Percentiles rank a stretch among this genome's conserved stretches.
Evolutionary conservation across 257 asterid genomes (phyloP).

Genomic region (Ligustrum vulgare): DNA sequence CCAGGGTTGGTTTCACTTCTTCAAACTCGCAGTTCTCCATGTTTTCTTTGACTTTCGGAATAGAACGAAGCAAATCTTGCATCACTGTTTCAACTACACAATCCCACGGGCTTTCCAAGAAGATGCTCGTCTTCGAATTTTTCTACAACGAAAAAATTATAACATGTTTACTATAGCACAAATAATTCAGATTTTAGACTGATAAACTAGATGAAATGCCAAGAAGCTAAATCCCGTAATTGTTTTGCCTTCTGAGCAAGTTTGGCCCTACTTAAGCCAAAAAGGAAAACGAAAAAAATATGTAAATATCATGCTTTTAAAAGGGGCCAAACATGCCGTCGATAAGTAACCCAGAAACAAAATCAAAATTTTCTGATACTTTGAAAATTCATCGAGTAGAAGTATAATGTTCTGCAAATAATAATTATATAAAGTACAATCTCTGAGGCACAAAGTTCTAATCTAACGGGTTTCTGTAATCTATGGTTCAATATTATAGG

Average conservation of each 20-base stretch:
- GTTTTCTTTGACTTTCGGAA: slow-evolving; percentile 33
- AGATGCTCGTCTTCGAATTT: slow-evolving; percentile 19
- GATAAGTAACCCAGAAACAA: background rate
- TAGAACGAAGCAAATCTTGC: slow-evolving; percentile 39
- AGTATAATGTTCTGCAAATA: background rate
- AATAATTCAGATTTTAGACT: slow-evolving; percentile 3
- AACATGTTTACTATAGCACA: background rate
- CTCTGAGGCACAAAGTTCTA: background rate
- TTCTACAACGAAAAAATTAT: slow-evolving; percentile 22
- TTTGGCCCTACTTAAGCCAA: background rate
- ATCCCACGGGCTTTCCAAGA: slow-evolving; percentile 37
- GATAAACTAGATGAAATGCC: background rate
- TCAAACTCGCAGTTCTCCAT: slow-evolving; percentile 27
- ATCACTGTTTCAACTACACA: slow-evolving; percentile 36
- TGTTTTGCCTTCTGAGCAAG: background rate
- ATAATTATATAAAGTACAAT: background rate
- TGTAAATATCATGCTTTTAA: background rate
- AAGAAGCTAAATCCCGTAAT: background rate
- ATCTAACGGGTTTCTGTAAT: background rate
- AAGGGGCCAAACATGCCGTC: background rate
- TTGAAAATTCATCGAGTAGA: background rate
- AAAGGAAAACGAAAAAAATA: background rate
- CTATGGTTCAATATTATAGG: background rate
- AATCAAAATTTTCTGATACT: background rate
- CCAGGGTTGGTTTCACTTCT: slow-evolving; percentile 35